A percentile compares a stretch with the other conserved stretches of the same genome.
Conservation (phyloP, 306 rosid species). For the Cicer judaicum region DNA sequence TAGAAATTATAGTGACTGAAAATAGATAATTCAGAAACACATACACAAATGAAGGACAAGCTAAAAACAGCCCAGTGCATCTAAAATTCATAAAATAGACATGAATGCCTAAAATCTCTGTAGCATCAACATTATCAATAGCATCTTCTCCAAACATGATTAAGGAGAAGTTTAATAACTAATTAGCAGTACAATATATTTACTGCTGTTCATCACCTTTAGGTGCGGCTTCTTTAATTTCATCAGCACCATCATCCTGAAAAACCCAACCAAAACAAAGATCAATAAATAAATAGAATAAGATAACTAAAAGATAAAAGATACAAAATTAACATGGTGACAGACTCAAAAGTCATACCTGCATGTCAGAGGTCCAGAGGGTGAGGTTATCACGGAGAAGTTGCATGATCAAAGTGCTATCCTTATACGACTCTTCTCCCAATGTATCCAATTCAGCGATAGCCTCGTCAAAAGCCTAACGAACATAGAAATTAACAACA, state of each 20-base stretch:
- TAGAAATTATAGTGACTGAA: constrained; percentile 58
- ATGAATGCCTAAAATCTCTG: constrained; percentile 70
- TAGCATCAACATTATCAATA: constrained; percentile 60
- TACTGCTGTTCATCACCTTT: constrained; percentile 69
- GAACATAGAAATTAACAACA: constrained; percentile 19
- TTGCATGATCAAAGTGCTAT: constrained; percentile 99
- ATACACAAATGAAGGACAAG: constrained; percentile 61
- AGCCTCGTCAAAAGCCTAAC: constrained; percentile 96
- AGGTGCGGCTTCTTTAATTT: constrained; percentile 89
- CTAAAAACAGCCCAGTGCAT: constrained; percentile 55
- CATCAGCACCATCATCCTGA: constrained; percentile 97
- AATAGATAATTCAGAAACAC: constrained; percentile 63
- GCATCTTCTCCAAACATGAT: constrained; percentile 81
- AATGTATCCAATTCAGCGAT: constrained; percentile 97
- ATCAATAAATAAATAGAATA: constrained; percentile 24
- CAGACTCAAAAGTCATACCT: constrained; percentile 53
- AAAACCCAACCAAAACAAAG: constrained; percentile 25
- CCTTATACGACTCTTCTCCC: constrained; percentile 99
- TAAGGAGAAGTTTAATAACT: constrained; percentile 69
- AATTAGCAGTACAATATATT: constrained; percentile 47
- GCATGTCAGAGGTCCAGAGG: constrained; percentile 99
- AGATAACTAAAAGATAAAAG: neutral
- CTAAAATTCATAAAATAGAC: constrained; percentile 69
- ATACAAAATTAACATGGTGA: neutral
- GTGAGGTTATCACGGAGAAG: constrained; percentile 99